A percentile compares a stretch with the other conserved stretches of the same genome.
These are phyloP conservation scores for Rauvolfia tetraphylla DNA, from an alignment of 257 asterid species.

Conservation along the genomic window DNA sequence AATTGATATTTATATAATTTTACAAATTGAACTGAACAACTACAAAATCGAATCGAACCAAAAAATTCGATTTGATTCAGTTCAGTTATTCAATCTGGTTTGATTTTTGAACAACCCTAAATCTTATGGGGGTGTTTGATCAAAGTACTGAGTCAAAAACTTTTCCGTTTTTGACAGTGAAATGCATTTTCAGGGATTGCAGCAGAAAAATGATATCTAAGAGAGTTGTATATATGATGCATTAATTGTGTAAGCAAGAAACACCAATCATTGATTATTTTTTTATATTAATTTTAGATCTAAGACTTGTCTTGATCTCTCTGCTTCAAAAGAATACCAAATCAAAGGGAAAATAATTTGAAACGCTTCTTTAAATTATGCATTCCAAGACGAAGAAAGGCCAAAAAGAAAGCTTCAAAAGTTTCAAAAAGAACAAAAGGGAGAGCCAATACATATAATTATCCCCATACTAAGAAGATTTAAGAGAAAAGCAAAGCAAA, in stretches of 20 bases:
- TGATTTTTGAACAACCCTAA: too few species aligned
- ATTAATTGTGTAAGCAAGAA: neutral
- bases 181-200: neutral
- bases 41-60: too few species aligned
- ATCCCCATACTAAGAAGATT: constrained; percentile 9
- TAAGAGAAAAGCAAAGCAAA: constrained; percentile 16
- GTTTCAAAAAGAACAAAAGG: constrained; percentile 19
- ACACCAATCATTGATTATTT: constrained; percentile 34
- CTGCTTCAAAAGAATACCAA: constrained; percentile 5
- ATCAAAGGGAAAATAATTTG: constrained; percentile 9
- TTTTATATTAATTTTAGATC: constrained; percentile 31
- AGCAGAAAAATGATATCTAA: neutral
- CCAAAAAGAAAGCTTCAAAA: constrained; percentile 19
- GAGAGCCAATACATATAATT: constrained; percentile 27
- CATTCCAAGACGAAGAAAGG: constrained; percentile 3
- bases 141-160: neutral
- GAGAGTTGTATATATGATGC: neutral
- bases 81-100: too few species aligned
- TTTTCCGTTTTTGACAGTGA: neutral
- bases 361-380: constrained; percentile 16
- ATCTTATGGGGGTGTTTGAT: neutral
- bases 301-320: constrained; percentile 40
- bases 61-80: too few species aligned
- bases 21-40: too few species aligned
- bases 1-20: too few species aligned